Percentiles rank a stretch among this genome's conserved stretches.
phyloP scores from a whole-genome alignment of 208 protist genomes.

The Leishmania tarentolae region DNA sequence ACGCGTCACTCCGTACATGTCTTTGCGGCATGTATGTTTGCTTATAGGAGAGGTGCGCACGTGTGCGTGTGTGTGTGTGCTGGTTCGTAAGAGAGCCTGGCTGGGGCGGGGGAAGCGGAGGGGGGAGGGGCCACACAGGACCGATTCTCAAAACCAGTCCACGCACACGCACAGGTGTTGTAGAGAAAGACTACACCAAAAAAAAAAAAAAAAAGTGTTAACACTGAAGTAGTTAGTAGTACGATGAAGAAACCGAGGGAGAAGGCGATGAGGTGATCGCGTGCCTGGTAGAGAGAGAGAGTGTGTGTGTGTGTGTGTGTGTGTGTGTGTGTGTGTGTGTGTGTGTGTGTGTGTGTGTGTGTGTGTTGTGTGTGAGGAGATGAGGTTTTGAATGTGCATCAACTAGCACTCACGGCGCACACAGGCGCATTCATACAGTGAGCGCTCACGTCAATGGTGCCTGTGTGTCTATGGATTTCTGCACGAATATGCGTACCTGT shows the following conservation, averaged over 20 bases:
- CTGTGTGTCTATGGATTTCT: no score
- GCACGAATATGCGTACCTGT: no score
- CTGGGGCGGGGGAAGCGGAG: background rate
- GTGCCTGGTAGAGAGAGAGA: background rate
- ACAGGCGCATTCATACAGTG: no score
- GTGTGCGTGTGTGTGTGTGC: background rate
- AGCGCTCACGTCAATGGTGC: no score
- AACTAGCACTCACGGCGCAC: no score
- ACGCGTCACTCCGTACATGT: background rate
- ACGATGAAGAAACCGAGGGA: background rate
- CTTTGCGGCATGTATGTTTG: background rate
- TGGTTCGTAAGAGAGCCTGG: background rate
- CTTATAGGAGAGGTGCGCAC: background rate
- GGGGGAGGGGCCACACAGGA: background rate
- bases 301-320: conserved; percentile 7
- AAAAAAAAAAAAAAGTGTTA: background rate
- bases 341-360: conserved; percentile 1
- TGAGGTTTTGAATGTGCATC: no score
- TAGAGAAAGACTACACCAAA: background rate
- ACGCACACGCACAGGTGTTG: background rate
- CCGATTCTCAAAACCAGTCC: background rate
- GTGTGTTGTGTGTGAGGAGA: no score
- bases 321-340: conserved; percentile 7
- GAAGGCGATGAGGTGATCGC: background rate
- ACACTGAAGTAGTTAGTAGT: background rate